A percentile compares a stretch with the other conserved stretches of the same genome.
Conservation (phyloP, 768 basidiomycete genomes). For the Strobilomyces confusus region DNA sequence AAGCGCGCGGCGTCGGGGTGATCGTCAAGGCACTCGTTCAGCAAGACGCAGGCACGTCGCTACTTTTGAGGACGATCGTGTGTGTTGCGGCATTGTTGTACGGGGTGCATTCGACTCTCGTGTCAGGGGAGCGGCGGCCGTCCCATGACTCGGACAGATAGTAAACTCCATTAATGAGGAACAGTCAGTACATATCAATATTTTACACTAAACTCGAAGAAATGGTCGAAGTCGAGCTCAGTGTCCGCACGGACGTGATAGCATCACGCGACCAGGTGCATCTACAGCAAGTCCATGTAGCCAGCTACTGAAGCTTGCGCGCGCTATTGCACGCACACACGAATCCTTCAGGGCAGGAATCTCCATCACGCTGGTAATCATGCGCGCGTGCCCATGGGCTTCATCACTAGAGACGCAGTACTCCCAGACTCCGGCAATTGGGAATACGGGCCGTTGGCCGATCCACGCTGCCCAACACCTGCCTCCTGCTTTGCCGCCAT, state of each 20-base stretch:
- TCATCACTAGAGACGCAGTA: slow-evolving; percentile 27
- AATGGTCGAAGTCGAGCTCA: no score
- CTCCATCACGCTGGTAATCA: slow-evolving; percentile 15
- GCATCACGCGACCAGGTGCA: slow-evolving; percentile 2
- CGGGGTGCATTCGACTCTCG: slow-evolving; percentile 1
- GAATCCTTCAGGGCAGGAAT: background rate
- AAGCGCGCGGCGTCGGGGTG: slow-evolving; percentile 13
- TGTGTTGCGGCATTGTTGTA: slow-evolving; percentile 1
- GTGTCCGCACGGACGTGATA: no score
- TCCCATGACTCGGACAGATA: no score
- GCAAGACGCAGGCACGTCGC: slow-evolving; percentile 6
- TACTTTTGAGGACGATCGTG: slow-evolving; percentile 11
- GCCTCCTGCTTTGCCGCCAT: slow-evolving; percentile 18
- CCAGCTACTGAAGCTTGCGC: slow-evolving; percentile 30
- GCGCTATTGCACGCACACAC: slow-evolving; percentile 1
- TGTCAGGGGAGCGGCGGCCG: background rate
- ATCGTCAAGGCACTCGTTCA: slow-evolving; percentile 20
- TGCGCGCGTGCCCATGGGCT: slow-evolving; percentile 19
- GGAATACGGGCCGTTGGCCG: slow-evolving; percentile 18
- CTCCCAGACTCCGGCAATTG: slow-evolving; percentile 26
- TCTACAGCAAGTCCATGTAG: slow-evolving; percentile 25
- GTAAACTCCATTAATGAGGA: no score
- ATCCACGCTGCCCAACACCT: background rate
- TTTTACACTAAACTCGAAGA: no score
- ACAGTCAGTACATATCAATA: no score